Evolutionary conservation across 176 grass and related monocot species (phyloP).

Genomic region (barley (Hordeum vulgare)): DNA sequence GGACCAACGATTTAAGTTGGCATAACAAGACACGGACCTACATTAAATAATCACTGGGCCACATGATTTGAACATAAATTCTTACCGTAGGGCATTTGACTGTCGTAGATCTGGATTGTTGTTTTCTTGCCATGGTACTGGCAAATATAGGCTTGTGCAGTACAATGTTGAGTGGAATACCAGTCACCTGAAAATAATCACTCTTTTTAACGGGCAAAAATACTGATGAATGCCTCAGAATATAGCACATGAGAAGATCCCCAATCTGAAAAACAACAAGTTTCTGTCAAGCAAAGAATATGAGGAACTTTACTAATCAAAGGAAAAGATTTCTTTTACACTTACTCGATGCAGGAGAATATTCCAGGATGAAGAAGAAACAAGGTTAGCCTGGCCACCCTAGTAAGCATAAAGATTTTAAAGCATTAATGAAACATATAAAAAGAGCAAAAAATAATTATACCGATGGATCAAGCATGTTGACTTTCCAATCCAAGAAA

Average conservation of each 20-base stretch:
- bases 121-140: neutral
- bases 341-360: slow-evolving; percentile 38
- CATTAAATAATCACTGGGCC: neutral
- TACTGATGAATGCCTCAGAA: slow-evolving; percentile 27
- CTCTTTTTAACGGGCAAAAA: slow-evolving; percentile 42
- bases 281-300: slow-evolving; percentile 1
- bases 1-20: neutral
- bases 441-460: neutral
- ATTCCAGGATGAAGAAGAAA: slow-evolving; percentile 42
- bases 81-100: slow-evolving; percentile 25
- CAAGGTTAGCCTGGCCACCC: slow-evolving; percentile 25
- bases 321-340: neutral
- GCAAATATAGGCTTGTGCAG: slow-evolving; percentile 7
- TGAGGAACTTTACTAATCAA: neutral
- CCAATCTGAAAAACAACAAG: slow-evolving; percentile 33
- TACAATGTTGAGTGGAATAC: slow-evolving; percentile 26
- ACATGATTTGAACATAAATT: neutral
- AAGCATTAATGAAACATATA: slow-evolving; percentile 1
- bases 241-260: slow-evolving; percentile 50
- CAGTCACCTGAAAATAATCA: slow-evolving; percentile 32
- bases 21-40: neutral
- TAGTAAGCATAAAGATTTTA: slow-evolving; percentile 1
- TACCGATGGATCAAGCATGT: neutral
- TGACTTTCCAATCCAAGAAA: neutral
- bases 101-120: neutral